Evolutionary conservation across 768 basidiomycete species (phyloP), one percentile per base, ranked within the genome.

Genomic region (Coprinopsis cinerea): DNA sequence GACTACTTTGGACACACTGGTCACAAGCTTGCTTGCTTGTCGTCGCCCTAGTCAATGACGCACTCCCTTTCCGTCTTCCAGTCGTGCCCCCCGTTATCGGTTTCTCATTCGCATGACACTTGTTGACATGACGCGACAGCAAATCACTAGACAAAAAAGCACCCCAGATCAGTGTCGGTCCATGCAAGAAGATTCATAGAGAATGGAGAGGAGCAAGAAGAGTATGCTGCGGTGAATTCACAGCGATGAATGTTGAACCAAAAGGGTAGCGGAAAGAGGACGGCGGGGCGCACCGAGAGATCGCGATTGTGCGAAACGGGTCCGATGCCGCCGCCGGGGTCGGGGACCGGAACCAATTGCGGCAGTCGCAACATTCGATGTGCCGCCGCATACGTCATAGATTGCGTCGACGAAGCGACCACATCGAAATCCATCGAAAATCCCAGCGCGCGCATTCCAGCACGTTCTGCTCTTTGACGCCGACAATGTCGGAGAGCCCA

Each of bases 1-100:
- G 67, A 56, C 77, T 82, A 7, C 79, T 75, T 57, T 84, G 80
- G 37, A 88, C 85, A 56, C 89, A 92, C 56, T 90, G 85, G 64
- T 92, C 89, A 61, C 89, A 92, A 1, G 85, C 83, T 61, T 89
- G 86, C 61, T 88, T 90, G 14, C 83, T 83, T 7, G 86, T 87
- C 2, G 85, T 82, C 1, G 87, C 86, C 18, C 86, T 72, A 2
- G 85, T 80, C 0, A 83, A 78, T 1, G 82, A 77, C 0, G 81
- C 75, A 0, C 79, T 72, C 18, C 85, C 85, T 57, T 86, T 86
- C 52, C 85, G 70, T n/a, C 86, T 69, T 5, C 44, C 44, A 32
- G 74, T 61, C 2, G 72, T 66, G 4, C 6, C 20, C 17, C 58
- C 63, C 0, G 71, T 67, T 3, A 69, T 57, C 1, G 72, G 70